Conservation (phyloP, 352 stramenopile species). For the Pythium sp. region DNA sequence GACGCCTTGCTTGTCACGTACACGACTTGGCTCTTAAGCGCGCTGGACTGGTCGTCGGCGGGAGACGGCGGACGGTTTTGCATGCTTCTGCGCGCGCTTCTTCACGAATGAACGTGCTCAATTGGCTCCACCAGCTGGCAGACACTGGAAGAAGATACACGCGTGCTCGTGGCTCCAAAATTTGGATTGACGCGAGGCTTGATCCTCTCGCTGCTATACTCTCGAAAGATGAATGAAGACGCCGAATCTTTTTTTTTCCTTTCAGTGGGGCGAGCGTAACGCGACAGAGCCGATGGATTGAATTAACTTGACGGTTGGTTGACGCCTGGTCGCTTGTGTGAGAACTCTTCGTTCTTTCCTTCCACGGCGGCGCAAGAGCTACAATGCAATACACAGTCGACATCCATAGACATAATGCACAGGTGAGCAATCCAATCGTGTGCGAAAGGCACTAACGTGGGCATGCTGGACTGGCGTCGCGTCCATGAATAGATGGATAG, state of each 20-base stretch:
- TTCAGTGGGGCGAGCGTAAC: background rate
- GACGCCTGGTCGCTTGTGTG: background rate
- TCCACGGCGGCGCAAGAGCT: conserved; percentile 3
- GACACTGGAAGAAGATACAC: background rate
- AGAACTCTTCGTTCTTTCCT: background rate
- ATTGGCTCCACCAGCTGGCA: background rate
- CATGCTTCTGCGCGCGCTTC: background rate
- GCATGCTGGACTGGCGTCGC: background rate
- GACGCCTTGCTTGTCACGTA: background rate
- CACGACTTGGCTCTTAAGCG: conserved; percentile 9
- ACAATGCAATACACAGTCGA: background rate
- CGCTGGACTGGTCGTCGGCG: background rate
- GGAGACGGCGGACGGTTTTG: conserved; percentile 7
- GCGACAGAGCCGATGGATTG: background rate
- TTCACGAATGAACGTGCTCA: background rate
- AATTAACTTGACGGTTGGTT: background rate
- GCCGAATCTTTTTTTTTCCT: background rate
- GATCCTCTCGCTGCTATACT: background rate
- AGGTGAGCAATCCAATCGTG: conserved; percentile 6
- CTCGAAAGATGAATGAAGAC: background rate
- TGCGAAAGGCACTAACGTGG: conserved; percentile 6
- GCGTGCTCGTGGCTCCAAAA: background rate
- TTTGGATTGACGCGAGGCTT: background rate
- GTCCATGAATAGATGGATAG: background rate
- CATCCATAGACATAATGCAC: background rate